Percentiles rank a stretch among this genome's conserved stretches.
These are phyloP conservation scores for Westerdykella sp. DNA, from an alignment of 2,329 filamentous ascomycete genomes.

Conservation along the genomic window DNA sequence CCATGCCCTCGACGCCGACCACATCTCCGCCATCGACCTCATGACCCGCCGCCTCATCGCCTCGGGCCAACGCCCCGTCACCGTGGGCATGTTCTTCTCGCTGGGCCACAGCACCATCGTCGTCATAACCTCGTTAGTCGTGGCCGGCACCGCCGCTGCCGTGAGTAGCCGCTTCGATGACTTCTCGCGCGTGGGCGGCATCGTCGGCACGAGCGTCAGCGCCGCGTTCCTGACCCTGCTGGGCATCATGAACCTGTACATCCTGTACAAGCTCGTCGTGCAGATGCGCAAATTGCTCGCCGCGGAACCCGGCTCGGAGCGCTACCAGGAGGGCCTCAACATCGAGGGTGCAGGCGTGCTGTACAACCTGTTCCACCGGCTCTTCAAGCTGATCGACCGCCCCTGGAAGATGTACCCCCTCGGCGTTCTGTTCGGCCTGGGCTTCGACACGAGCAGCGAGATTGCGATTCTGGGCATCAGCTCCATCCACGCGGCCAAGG, in stretches of 20 bases:
- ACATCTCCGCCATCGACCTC: constrained; percentile 85
- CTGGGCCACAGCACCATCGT: constrained; percentile 93
- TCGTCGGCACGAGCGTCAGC: constrained; percentile 83
- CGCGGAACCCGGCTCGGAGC: constrained; percentile 41
- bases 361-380: constrained; percentile 61
- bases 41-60: constrained; percentile 89
- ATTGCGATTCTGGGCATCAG: constrained; percentile 88
- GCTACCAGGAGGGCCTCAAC: constrained; percentile 49
- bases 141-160: constrained; percentile 83
- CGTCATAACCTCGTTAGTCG: constrained; percentile 80
- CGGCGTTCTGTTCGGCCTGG: constrained; percentile 78
- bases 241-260: constrained; percentile 78
- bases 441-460: constrained; percentile 93
- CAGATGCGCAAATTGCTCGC: constrained; percentile 59
- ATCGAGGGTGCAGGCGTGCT: constrained; percentile 74
- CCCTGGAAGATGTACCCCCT: constrained; percentile 97
- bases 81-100: constrained; percentile 91
- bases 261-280: constrained; percentile 69
- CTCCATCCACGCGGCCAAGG: constrained; percentile 75
- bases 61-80: constrained; percentile 76
- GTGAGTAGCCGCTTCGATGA: constrained; percentile 73
- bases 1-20: constrained; percentile 96
- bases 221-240: constrained; percentile 77
- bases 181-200: constrained; percentile 75
- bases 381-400: constrained; percentile 66